Evolutionary conservation across 2,329 filamentous ascomycete species (phyloP), one percentile per base, ranked within the genome.

Genomic region (Cytospora piceicola): DNA sequence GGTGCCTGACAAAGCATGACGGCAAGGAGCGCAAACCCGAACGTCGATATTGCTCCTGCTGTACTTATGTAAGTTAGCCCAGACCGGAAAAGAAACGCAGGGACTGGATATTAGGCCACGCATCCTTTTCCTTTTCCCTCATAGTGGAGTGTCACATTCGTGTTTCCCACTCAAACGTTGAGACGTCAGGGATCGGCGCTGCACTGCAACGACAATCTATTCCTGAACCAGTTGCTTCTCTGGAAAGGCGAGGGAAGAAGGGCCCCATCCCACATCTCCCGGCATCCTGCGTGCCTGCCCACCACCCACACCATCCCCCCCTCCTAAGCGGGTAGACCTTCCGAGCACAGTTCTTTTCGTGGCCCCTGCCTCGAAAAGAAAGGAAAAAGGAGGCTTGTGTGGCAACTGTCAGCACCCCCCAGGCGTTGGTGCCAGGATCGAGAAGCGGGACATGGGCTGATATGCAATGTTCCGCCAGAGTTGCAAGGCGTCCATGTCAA

Each of bases 191-290:
- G 60, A 62, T 62, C 46, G 60, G 60, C 60, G 60, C 60, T 62
- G 60, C 60, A 39, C 60, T 62, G 60, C 42, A 62, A 62, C 60
- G 24, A 34, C 52, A 56, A 56, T 36, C n/a, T 20, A 24, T 61
- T 36, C 52, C 52, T 52, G 60, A 49, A 27, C 60, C 60, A 56
- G 36, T 62, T 49, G 60, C 24, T 56, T 62, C n/a, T 42, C 49
- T 17, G 4, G n/a, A 24, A 3, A 49, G 39, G 27, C 27, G 60
- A 42, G 36, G 55, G 32, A 17, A 22, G 29, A 46, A 29, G 59
- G 8, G 17, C 32, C 22, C 51, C 59, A 56, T 55, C 52, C 42
- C 52, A 29, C 20, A 24, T 22, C 34, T 46, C 32, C 59, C 51
- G 51, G 51, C 17, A 24, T 30, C 30, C 8, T 55, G 51, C 39